Percentiles rank a stretch among this genome's conserved stretches.
These are phyloP conservation scores for Cladosporium halotolerans DNA, from an alignment of 2,329 filamentous ascomycete genomes.

Conservation along the genomic window DNA sequence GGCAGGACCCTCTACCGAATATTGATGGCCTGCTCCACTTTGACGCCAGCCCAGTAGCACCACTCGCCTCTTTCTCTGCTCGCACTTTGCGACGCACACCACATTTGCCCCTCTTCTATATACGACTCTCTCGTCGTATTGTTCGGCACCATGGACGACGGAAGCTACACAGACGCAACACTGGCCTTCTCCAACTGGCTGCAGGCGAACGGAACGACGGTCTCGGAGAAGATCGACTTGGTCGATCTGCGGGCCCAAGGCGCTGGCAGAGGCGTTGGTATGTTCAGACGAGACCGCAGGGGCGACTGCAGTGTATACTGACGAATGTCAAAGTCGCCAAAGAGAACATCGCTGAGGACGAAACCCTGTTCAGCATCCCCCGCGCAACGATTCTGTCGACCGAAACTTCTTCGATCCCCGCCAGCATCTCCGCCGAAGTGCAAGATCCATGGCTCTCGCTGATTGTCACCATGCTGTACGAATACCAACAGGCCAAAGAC, in stretches of 20 bases:
- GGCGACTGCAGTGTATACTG: background rate
- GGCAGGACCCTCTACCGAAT: background rate
- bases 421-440: conserved; percentile 31
- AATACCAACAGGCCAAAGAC: conserved; percentile 51
- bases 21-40: background rate
- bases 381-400: conserved; percentile 63
- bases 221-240: conserved; percentile 54
- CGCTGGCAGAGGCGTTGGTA: conserved; percentile 59
- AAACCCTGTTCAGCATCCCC: conserved; percentile 74
- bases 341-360: conserved; percentile 64
- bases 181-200: conserved; percentile 55
- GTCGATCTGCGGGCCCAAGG: conserved; percentile 51
- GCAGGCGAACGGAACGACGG: conserved; percentile 43
- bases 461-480: conserved; percentile 77
- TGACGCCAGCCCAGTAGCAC: background rate
- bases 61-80: conserved; percentile 11
- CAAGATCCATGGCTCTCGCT: conserved; percentile 47
- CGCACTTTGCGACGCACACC: conserved; percentile 4
- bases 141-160: conserved; percentile 18
- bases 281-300: conserved; percentile 21
- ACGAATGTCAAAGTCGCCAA: conserved; percentile 54
- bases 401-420: conserved; percentile 63
- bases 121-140: background rate
- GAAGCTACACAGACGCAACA: conserved; percentile 35
- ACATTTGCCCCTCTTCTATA: background rate